Evolutionary conservation across 2,329 filamentous ascomycete species (phyloP).

Genomic region (Colletotrichum siamense): DNA sequence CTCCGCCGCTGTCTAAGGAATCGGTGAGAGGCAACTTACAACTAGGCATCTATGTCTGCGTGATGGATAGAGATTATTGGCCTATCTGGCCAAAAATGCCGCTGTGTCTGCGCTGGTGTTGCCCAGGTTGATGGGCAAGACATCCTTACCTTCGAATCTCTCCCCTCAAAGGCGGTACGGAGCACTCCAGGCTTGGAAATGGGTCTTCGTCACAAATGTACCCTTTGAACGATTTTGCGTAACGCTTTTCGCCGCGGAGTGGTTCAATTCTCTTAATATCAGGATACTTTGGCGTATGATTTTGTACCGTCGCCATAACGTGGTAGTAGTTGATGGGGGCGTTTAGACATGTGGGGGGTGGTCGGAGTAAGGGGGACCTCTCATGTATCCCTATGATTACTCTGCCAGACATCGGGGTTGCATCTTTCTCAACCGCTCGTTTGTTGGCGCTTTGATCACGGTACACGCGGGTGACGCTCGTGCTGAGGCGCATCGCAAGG

Average conservation of each 20-base stretch:
- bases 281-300: constrained; percentile 37
- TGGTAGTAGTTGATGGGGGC: too few species aligned
- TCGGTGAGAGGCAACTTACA: constrained; percentile 31
- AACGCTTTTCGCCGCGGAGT: constrained; percentile 44
- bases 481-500: constrained; percentile 28
- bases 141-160: constrained; percentile 42
- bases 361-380: too few species aligned
- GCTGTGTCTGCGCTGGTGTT: constrained; percentile 42
- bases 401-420: constrained; percentile 36
- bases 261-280: constrained; percentile 36
- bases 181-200: background rate
- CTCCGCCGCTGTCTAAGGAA: constrained; percentile 27
- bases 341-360: too few species aligned
- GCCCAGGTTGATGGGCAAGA: constrained; percentile 47
- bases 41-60: constrained; percentile 42
- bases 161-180: constrained; percentile 21
- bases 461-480: constrained; percentile 23
- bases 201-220: background rate
- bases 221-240: constrained; percentile 31
- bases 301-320: constrained; percentile 35
- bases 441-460: constrained; percentile 23
- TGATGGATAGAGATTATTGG: constrained; percentile 46
- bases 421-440: constrained; percentile 35
- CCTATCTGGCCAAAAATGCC: constrained; percentile 36
- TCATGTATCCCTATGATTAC: constrained; percentile 25